phyloP scores from a whole-genome alignment of 2,329 filamentous ascomycete genomes.

The Penicillium sp. region DNA sequence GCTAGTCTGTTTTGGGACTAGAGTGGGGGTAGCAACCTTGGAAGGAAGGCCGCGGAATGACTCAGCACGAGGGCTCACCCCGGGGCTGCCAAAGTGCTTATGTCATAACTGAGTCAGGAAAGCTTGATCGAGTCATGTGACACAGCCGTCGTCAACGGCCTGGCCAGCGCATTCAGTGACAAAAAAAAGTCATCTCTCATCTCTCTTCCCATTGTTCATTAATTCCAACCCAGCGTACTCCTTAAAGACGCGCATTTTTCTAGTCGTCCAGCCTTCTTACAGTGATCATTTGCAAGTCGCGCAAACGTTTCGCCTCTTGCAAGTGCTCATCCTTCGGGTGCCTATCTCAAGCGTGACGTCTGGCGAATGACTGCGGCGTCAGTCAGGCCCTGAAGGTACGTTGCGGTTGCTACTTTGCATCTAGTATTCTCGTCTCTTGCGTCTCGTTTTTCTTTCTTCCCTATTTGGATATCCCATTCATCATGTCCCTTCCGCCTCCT shows the following conservation, averaged over 20 bases:
- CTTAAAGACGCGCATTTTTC: background rate
- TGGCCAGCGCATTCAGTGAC: background rate
- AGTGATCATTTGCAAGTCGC: background rate
- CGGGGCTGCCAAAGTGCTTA: background rate
- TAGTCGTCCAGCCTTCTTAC: background rate
- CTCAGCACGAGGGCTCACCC: background rate
- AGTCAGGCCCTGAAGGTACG: conserved; percentile 46
- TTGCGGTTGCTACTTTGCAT: conserved; percentile 36
- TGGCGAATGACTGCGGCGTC: conserved; percentile 37
- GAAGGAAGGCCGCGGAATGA: conserved; percentile 6
- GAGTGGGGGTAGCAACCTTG: conserved; percentile 35
- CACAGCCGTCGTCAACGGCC: background rate
- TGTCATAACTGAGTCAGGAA: conserved; percentile 8
- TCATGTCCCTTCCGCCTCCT: conserved; percentile 83
- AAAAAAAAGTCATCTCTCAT: background rate
- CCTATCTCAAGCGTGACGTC: conserved; percentile 36
- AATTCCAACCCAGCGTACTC: background rate
- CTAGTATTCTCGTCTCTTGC: conserved; percentile 32
- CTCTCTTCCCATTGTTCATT: background rate
- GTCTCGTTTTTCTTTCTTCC: conserved; percentile 1
- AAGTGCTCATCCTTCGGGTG: conserved; percentile 3
- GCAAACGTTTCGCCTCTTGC: background rate
- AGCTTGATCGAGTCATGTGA: conserved; percentile 8
- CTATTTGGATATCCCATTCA: conserved; percentile 47
- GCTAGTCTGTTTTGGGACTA: conserved; percentile 28